Evolutionary conservation across 495 filamentous ascomycete species (phyloP), one percentile per base, ranked within the genome.

Genomic region (Amorphotheca resinae): DNA sequence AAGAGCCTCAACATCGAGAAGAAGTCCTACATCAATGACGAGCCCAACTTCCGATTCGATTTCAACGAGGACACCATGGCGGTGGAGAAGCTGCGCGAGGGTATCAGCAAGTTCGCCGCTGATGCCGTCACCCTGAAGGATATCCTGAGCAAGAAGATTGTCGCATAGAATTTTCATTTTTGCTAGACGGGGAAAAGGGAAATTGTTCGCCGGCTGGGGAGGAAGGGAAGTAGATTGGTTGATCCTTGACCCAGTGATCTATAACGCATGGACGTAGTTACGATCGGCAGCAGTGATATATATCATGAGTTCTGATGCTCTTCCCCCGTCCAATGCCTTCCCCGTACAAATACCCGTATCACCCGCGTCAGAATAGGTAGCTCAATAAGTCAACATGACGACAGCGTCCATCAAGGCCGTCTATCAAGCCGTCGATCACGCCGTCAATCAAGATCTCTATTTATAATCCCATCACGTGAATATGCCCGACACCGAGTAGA

Each of bases 51-150:
- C 87, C 88, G 91, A 61, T 99, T 94, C 74, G 82, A 88, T 67
- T 93, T 99, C 79, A 99, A 99, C 73, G 91, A 96, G 72, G 85
- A 99, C 61, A 76, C 85, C 48, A 99, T 99, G 91, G 91, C 84
- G 42, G 86, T 93, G 48, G 88, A 95, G 78, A 99, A 99, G 80
- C 77, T 99, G 49, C 79, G 86, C 34, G 88, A 96, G 68, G 91
- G 91, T 70, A 99, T 99, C 73, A 89, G 84, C 69, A 94, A 93
- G 66, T 99, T 99, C 62, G 88, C 93, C 23, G 93, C 89, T 46
- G 91, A 96, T 63, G 89, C 91, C 39, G 73, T 84, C 47, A 89
- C 84, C 40, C 80, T 99, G 46, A 96, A 95, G 79, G 76, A 76
- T 43, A 87, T 93, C 53, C 74, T 99, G 59, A 77, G 77, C 74